Evolutionary conservation across 495 filamentous ascomycete genomes (phyloP).

Genomic region (Xylaria nigripes): DNA sequence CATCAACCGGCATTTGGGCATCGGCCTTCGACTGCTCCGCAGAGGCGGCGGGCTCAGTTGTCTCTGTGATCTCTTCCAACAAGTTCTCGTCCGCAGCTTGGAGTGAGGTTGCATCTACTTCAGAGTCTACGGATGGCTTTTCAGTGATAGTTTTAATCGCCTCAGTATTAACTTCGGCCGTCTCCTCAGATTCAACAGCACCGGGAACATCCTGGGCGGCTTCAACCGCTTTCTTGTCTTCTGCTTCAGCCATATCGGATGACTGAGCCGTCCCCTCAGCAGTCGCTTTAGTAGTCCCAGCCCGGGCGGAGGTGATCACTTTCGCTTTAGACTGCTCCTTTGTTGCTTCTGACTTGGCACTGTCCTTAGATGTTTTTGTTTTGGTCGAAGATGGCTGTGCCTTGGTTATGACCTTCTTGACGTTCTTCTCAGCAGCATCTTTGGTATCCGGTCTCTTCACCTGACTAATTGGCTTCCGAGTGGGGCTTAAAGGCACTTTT

Average conservation of each 20-base stretch:
- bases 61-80: conserved; percentile 15
- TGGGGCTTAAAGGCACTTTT: conserved; percentile 44
- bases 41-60: not conserved
- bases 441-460: conserved; percentile 18
- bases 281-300: conserved; percentile 25
- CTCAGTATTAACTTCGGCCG: not conserved
- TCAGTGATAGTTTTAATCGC: not conserved
- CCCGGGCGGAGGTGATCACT: conserved; percentile 23
- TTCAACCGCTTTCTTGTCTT: conserved; percentile 11
- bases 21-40: not conserved
- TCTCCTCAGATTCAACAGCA: not conserved
- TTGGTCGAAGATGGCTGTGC: conserved; percentile 17
- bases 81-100: not conserved
- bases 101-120: not conserved
- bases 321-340: conserved; percentile 24
- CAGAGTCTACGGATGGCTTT: not conserved
- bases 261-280: conserved; percentile 19
- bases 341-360: conserved; percentile 16
- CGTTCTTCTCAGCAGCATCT: conserved; percentile 14
- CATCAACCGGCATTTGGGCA: not conserved
- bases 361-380: conserved; percentile 9
- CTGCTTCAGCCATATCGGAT: conserved; percentile 10
- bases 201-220: not conserved
- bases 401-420: conserved; percentile 25
- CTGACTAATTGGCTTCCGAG: conserved; percentile 26